These are phyloP conservation scores for Wallacemonas sp. DNA, from an alignment of 208 protist species.

Conservation along the genomic window DNA sequence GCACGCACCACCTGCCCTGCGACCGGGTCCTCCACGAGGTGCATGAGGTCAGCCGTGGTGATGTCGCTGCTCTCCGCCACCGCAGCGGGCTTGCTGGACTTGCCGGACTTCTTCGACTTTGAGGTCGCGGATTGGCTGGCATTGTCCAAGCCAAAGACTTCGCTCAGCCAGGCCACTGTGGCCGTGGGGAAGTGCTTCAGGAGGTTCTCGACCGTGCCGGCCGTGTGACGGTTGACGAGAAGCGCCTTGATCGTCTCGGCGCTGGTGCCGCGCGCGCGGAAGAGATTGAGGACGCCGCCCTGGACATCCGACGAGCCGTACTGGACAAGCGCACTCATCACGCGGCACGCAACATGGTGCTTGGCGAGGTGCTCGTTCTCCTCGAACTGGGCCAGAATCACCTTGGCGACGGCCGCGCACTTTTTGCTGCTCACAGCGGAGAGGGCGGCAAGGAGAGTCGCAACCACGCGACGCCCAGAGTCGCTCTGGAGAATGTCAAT, in stretches of 20 bases:
- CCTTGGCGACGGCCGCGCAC: slow-evolving; percentile 40
- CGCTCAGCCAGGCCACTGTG: slow-evolving; percentile 61
- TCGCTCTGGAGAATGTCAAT: slow-evolving; percentile 81
- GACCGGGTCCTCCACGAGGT: slow-evolving; percentile 71
- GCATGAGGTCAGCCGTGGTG: slow-evolving; percentile 43
- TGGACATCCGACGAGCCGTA: slow-evolving; percentile 47
- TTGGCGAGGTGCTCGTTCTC: slow-evolving; percentile 73
- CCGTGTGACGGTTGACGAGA: slow-evolving; percentile 76
- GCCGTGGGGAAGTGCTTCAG: slow-evolving; percentile 50
- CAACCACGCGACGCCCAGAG: slow-evolving; percentile 70
- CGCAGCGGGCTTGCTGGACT: slow-evolving; percentile 3
- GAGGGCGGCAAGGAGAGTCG: slow-evolving; percentile 66
- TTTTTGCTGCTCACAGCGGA: slow-evolving; percentile 33
- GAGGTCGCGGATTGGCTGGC: background rate
- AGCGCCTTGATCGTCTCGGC: slow-evolving; percentile 45
- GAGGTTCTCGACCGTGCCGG: slow-evolving; percentile 72
- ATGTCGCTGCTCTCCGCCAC: slow-evolving; percentile 2
- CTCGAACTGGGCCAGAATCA: slow-evolving; percentile 74
- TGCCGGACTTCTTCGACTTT: slow-evolving; percentile 29
- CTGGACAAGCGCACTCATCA: slow-evolving; percentile 78
- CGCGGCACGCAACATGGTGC: slow-evolving; percentile 83
- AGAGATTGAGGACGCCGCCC: slow-evolving; percentile 58
- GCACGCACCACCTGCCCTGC: slow-evolving; percentile 67
- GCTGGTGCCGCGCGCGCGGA: slow-evolving; percentile 60
- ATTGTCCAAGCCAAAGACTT: slow-evolving; percentile 51